These are phyloP conservation scores for Discostella stelligeroides DNA, from an alignment of 108 stramenopile species.

Conservation along the genomic window DNA sequence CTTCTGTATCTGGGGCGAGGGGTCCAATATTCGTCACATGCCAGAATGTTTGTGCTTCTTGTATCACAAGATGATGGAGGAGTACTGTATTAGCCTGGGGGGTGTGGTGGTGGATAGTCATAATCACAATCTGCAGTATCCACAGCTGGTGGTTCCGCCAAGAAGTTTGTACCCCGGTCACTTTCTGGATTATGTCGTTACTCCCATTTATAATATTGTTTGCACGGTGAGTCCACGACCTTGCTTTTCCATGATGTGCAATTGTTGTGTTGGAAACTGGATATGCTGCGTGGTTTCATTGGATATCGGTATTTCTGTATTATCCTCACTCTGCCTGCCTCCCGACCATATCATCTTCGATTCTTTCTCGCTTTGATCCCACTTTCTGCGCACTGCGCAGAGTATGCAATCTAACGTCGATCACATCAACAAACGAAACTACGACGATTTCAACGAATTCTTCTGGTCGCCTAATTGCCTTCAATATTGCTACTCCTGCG, in stretches of 20 bases:
- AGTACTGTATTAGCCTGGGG: constrained; percentile 72
- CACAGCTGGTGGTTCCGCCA: constrained; percentile 54
- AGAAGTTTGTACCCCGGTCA: constrained; percentile 93
- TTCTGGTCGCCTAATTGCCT: constrained; percentile 97
- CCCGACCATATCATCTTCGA: constrained; percentile 7
- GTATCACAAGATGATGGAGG: constrained; percentile 98
- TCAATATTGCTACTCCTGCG: constrained; percentile 71
- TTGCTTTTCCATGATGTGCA: too few species aligned
- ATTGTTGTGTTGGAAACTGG: background rate
- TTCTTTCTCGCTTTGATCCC: background rate
- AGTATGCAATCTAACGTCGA: constrained; percentile 83
- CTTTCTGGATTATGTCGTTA: constrained; percentile 92
- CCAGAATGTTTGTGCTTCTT: constrained; percentile 97
- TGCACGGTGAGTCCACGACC: constrained; percentile 73
- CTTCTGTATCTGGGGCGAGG: constrained; percentile 98
- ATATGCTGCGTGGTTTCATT: too few species aligned
- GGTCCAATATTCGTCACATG: constrained; percentile 96
- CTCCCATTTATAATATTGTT: constrained; percentile 91
- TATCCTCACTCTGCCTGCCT: constrained; percentile 4
- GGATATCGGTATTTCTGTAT: background rate
- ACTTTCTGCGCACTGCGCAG: constrained; percentile 37
- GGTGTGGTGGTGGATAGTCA: constrained; percentile 6
- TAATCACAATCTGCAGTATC: background rate
- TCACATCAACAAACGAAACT: constrained; percentile 90
- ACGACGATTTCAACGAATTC: constrained; percentile 99